Conservation (phyloP, 345 rosid genomes). For the Cardiospermum halicacabum region DNA sequence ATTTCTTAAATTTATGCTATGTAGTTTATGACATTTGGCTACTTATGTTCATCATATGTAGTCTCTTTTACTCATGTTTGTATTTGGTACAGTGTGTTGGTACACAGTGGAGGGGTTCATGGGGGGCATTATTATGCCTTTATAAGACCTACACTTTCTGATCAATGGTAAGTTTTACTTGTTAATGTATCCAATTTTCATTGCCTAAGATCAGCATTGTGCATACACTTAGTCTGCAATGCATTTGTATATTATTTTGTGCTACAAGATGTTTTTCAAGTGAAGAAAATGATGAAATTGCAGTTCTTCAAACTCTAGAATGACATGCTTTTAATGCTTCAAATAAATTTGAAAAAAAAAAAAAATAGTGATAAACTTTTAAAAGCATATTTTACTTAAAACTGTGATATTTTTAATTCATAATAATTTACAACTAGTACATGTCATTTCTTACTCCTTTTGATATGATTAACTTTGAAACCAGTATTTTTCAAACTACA, state of each 20-base stretch:
- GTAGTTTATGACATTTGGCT: background rate
- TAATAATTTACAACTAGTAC: too few relatives aligned
- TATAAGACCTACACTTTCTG: constrained; percentile 91
- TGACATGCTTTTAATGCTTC: too few relatives aligned
- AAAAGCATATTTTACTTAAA: too few relatives aligned
- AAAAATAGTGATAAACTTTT: too few relatives aligned
- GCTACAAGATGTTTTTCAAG: background rate
- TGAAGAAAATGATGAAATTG: too few relatives aligned
- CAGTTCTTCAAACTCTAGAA: too few relatives aligned
- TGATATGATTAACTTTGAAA: too few relatives aligned
- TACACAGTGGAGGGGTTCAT: constrained; percentile 97
- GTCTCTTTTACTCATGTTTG: constrained; percentile 12
- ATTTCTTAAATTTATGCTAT: background rate
- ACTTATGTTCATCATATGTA: background rate
- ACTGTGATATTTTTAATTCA: too few relatives aligned
- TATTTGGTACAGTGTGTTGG: constrained; percentile 72
- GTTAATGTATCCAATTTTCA: background rate
- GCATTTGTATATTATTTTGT: background rate
- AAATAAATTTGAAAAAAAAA: too few relatives aligned
- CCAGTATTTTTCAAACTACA: too few relatives aligned
- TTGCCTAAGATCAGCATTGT: background rate
- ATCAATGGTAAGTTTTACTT: constrained; percentile 64
- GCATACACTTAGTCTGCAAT: background rate
- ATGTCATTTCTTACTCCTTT: too few relatives aligned
- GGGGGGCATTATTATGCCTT: constrained; percentile 99